These are phyloP conservation scores for Neurospora crassa DNA, from an alignment of 2,329 filamentous ascomycete species.

Conservation along the genomic window DNA sequence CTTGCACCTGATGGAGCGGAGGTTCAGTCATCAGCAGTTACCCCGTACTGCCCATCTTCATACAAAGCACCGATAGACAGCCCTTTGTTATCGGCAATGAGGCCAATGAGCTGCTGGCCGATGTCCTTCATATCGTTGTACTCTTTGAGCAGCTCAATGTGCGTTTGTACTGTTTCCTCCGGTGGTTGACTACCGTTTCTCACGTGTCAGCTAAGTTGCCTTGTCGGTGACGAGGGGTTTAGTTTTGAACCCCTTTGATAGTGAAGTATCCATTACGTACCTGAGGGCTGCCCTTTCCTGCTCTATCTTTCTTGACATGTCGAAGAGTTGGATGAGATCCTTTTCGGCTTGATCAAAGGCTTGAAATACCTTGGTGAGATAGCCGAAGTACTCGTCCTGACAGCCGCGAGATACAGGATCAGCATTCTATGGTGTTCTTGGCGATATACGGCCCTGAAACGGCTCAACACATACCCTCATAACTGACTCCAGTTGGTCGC, in stretches of 20 bases:
- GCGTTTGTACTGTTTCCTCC: constrained; percentile 14
- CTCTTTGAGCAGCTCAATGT: constrained; percentile 22
- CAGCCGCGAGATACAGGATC: not conserved
- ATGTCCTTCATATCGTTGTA: constrained; percentile 31
- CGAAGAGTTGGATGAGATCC: constrained; percentile 1
- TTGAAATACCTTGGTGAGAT: constrained; percentile 11
- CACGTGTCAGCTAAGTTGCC: not conserved
- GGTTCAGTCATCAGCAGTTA: constrained; percentile 19
- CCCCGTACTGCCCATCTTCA: constrained; percentile 21
- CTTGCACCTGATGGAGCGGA: not conserved
- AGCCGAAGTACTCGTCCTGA: constrained; percentile 12
- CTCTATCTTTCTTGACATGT: not conserved
- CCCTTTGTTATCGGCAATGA: constrained; percentile 27
- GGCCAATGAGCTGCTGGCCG: constrained; percentile 28
- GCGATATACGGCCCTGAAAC: not conserved
- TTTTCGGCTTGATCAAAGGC: constrained; percentile 8
- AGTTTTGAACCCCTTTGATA: not conserved
- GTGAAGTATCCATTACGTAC: constrained; percentile 2
- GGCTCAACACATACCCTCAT: constrained; percentile 6
- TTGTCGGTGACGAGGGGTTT: not conserved
- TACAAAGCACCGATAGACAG: constrained; percentile 24
- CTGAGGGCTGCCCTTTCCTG: constrained; percentile 6
- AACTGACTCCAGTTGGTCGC: constrained; percentile 3
- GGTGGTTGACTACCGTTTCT: constrained; percentile 12
- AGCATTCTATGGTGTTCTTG: not conserved